Conservation (phyloP, 257 asterid genomes). For the Leptodermis oblonga region DNA sequence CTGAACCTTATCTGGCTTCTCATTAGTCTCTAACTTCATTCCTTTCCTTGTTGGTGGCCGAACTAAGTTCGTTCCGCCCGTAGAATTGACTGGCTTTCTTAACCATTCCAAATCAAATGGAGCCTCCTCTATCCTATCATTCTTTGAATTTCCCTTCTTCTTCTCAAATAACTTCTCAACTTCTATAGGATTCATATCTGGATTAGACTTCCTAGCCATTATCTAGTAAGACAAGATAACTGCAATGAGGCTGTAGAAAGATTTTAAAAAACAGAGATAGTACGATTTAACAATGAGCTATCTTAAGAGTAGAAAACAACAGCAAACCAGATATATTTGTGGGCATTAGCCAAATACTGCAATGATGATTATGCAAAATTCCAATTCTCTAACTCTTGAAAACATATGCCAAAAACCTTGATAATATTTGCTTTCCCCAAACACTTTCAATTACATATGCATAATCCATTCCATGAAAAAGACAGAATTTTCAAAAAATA, state of each 20-base stretch:
- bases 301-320: too few species aligned
- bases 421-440: neutral
- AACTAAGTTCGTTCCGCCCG: conserved; percentile 62
- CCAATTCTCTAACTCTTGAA: neutral
- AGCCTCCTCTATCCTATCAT: conserved; percentile 50
- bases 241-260: conserved; percentile 13
- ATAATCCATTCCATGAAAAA: neutral
- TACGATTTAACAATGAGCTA: conserved; percentile 1
- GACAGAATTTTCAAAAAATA: too few species aligned
- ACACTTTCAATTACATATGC: neutral
- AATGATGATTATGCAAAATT: neutral
- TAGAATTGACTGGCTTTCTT: conserved; percentile 36
- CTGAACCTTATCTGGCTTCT: conserved; percentile 29
- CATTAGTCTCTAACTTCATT: conserved; percentile 43
- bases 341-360: neutral
- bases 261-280: conserved; percentile 9
- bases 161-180: conserved; percentile 58
- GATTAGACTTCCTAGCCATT: conserved; percentile 73
- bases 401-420: neutral
- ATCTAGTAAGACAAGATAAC: conserved; percentile 44
- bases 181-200: conserved; percentile 68
- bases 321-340: neutral
- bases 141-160: conserved; percentile 43
- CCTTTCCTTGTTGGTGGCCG: conserved; percentile 73
- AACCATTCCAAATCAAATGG: conserved; percentile 47